Base-by-base conservation (phyloP, 2,329 filamentous ascomycete genomes). In the Rasamsonia emersonii region DNA sequence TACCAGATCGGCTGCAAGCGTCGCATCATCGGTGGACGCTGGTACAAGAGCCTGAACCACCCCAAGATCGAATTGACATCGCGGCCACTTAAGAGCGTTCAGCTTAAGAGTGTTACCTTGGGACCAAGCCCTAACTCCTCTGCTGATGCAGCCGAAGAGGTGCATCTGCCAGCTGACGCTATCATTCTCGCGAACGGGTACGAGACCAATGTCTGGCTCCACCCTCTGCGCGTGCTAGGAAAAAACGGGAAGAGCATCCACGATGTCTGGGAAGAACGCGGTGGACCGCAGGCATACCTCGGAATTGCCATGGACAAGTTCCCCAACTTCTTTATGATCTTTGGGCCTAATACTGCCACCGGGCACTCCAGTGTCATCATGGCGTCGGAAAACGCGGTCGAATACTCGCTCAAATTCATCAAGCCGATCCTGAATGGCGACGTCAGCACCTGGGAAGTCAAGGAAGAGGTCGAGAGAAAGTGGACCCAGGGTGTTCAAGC, bases 271-370 rank as follows among this genome's bases (percentile, higher is more conserved):
- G 58, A 68, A 2, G 58, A 64, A 14, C 64, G 70, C 31, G 75
- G 73, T n/a, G 77, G 77, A 0, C 59, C 72, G 0, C 73, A 71
- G 39, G 77, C 75, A 0, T 82, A 82, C 47, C 68, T 74, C 33
- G 70, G 68, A 14, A 68, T 68, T 2, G 65, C 68, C 2, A 57
- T 79, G 51, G 70, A 71, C 40, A 70, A 69, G 0, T 79, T 78
- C 44, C 77, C 77, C 2, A 81, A 81, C 46, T 74, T 79, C 45
- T 79, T 80, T 54, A 62, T 78, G 35, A 53, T 79, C 0, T 67
- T 77, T 24, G 76, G 77, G 0, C 77, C 77, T 1, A 82, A 82
- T 46, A 70, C 73, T 0, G 64, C 61, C 0, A 80, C 76, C 0
- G 77, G 77, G 0, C 76, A 82, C 49, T 71, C 64, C 0, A 73